A percentile compares a stretch with the other conserved stretches of the same genome.
These are phyloP conservation scores for Backusella psychrophila DNA, from an alignment of 192 early-diverging fungal genomes.

Conservation along the genomic window DNA sequence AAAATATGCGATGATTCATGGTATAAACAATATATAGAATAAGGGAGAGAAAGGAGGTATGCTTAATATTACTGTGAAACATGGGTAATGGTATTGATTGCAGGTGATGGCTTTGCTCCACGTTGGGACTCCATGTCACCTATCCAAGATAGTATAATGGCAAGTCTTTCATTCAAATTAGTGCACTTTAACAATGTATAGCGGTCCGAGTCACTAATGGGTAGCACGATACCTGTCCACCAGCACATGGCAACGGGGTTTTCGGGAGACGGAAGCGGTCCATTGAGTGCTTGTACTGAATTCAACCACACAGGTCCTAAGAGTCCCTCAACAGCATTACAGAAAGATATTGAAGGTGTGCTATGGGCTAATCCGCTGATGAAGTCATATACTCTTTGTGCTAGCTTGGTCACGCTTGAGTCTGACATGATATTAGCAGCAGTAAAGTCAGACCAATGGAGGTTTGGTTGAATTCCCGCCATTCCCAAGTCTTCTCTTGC, in stretches of 20 bases:
- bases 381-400: background rate
- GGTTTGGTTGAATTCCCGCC: background rate
- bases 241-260: conserved; percentile 12
- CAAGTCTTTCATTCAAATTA: background rate
- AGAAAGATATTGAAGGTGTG: conserved; percentile 11
- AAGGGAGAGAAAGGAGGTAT: background rate
- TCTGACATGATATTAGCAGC: background rate
- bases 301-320: conserved; percentile 17
- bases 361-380: conserved; percentile 7
- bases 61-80: conserved; percentile 11
- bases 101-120: background rate
- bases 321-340: conserved; percentile 7
- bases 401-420: background rate
- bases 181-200: background rate
- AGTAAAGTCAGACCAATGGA: conserved; percentile 4
- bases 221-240: conserved; percentile 20
- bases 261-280: conserved; percentile 10
- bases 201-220: conserved; percentile 1
- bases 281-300: conserved; percentile 6
- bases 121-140: conserved; percentile 11
- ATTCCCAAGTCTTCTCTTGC: background rate
- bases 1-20: background rate
- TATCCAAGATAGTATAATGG: conserved; percentile 7
- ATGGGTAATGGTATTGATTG: background rate
- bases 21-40: background rate